Evolutionary conservation across 306 rosid species (phyloP).

Genomic region (Castanea mollissima): DNA sequence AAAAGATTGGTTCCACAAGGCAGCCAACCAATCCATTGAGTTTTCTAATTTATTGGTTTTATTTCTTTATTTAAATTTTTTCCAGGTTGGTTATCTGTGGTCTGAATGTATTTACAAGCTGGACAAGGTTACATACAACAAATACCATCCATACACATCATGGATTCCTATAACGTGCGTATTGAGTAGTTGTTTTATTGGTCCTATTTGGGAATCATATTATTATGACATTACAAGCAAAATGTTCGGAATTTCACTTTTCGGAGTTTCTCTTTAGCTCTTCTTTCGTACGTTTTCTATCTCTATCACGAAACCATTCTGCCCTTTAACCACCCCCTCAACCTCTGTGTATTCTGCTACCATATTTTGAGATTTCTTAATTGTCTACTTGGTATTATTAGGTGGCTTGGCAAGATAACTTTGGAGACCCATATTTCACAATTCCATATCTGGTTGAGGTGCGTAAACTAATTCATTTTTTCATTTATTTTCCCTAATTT

Average conservation of each 20-base stretch:
- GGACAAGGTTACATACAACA: conserved; percentile 95
- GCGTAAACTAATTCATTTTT: conserved; percentile 23
- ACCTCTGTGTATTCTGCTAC: conserved; percentile 3
- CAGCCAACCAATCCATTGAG: neutral
- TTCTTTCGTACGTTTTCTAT: conserved; percentile 73
- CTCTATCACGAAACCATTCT: conserved; percentile 20
- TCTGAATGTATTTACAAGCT: conserved; percentile 89
- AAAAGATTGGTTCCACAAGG: too few relatives aligned
- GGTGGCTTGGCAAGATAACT: conserved; percentile 99
- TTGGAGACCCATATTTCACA: conserved; percentile 98
- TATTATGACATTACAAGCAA: neutral
- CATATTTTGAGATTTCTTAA: conserved; percentile 13
- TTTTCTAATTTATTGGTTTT: conserved; percentile 9
- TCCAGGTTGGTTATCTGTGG: conserved; percentile 94
- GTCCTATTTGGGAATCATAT: conserved; percentile 5
- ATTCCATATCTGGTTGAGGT: conserved; percentile 99
- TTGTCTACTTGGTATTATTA: conserved; percentile 33
- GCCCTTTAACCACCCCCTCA: neutral
- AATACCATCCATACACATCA: conserved; percentile 93
- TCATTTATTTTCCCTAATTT: neutral
- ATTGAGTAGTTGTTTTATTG: conserved; percentile 11
- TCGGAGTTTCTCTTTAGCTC: conserved; percentile 80
- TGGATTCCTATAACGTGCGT: conserved; percentile 99
- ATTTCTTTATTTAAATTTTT: conserved; percentile 28
- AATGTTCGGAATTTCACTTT: conserved; percentile 62